Base-by-base conservation (phyloP, 2,329 filamentous ascomycete genomes). In the Mollisia scopiformis region DNA sequence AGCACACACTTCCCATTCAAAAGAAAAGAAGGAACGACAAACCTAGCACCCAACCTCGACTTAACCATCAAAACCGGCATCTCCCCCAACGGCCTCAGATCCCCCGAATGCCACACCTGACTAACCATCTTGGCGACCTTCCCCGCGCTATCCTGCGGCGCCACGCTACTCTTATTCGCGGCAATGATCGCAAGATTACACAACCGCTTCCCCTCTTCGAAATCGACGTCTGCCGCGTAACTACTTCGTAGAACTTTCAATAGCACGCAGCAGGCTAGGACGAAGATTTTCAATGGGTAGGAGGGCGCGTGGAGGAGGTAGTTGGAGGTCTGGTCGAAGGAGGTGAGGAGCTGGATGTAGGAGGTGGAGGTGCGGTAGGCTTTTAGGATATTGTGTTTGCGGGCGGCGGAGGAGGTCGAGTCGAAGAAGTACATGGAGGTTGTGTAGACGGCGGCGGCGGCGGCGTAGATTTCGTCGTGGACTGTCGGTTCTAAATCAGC, bases 381-480 rank as follows among this genome's bases (percentile, higher is more conserved):
- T 43, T 54, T 56, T 13, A 65, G 57, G 19, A 65, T 55, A 25
- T 61, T 61, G 8, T 16, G 8, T 30, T 59, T 59, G 13, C 63
- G 55, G 25, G 39, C 16, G 1, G 35, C 23, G 6, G 39, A 41
- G 27, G 33, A 10, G 27, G 55, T 57, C 21, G 58, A 52, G 25
- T 69, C 68, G 55, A 70, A 66, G 49, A 70, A 64, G 46, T 61
- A 68, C 47, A 66, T 69, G 10, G 66, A 63, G 16, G 67, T 63
- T 6, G 71, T 43, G 50, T 71, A 66, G 16, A 70, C 59, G 13
- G 64, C 54, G 8, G 67, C 65, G 8, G 61, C 62, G 14, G 41
- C 46, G n/a, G 68, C 39, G 50, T 66, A 60, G 55, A 65, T 41
- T 14, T 37, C 35, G 27, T 55, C 52, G 35, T 55, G 52, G 4